These are phyloP conservation scores for Tilletia setariae DNA, from an alignment of 1,284 basidiomycete species.

Conservation along the genomic window DNA sequence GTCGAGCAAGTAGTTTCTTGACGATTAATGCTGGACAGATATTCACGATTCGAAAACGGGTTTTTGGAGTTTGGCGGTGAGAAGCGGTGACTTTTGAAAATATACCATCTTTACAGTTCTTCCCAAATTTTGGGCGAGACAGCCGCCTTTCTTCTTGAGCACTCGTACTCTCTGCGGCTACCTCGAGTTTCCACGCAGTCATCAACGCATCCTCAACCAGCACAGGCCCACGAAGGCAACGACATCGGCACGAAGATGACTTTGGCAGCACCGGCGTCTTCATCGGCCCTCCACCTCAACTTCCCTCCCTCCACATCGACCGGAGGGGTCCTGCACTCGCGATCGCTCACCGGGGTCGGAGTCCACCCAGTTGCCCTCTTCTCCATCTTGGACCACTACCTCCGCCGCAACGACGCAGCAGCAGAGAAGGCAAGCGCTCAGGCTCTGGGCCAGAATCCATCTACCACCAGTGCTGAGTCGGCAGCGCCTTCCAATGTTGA, in stretches of 20 bases:
- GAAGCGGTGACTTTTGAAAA: too few species aligned
- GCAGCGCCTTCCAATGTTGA: constrained; percentile 59
- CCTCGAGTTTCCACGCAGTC: neutral
- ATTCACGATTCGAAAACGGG: neutral
- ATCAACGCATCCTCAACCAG: neutral
- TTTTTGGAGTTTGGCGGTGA: neutral
- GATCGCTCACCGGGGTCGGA: constrained; percentile 47
- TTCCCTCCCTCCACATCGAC: constrained; percentile 47
- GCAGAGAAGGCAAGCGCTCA: constrained; percentile 13
- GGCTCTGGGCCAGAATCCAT: neutral
- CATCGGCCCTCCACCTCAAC: constrained; percentile 50
- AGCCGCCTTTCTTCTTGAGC: neutral
- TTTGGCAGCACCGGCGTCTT: constrained; percentile 28
- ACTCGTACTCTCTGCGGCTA: neutral
- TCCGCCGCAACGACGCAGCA: constrained; percentile 69
- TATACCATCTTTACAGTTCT: too few species aligned
- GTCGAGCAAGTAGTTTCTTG: neutral
- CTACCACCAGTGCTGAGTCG: neutral
- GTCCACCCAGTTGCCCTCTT: constrained; percentile 65
- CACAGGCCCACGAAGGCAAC: neutral
- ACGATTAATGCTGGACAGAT: neutral
- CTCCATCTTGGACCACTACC: constrained; percentile 94
- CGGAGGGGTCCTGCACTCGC: constrained; percentile 46
- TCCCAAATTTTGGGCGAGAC: neutral
- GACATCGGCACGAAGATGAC: constrained; percentile 10